Conservation (phyloP, 176 grass and related monocot species). For the Elaeis guineensis region DNA sequence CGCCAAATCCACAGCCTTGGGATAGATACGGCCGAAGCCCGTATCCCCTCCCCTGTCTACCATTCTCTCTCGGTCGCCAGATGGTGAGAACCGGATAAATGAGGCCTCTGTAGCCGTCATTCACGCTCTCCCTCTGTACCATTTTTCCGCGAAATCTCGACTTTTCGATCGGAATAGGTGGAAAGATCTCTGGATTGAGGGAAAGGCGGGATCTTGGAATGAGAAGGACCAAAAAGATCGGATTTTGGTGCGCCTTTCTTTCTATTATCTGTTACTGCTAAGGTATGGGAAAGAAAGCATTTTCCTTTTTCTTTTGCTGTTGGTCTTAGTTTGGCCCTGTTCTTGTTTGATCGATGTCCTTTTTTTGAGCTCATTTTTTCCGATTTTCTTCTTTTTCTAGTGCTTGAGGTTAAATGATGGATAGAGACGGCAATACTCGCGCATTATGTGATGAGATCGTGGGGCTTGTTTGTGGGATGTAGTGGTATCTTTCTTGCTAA, state of each 20-base stretch:
- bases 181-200: no score
- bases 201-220: not conserved
- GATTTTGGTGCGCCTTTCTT: conserved; percentile 2
- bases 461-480: not conserved
- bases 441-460: not conserved
- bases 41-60: no score
- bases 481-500: not conserved
- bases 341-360: conserved; percentile 1
- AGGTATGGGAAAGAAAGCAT: conserved; percentile 10
- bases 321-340: not conserved
- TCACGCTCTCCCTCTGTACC: no score
- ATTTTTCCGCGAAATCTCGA: no score
- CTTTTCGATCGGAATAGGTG: no score
- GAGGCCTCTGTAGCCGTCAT: no score
- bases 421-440: no score
- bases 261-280: conserved; percentile 5
- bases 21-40: no score
- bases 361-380: not conserved
- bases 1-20: conserved; percentile 10
- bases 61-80: no score
- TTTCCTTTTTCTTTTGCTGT: not conserved
- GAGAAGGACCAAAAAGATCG: not conserved
- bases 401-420: no score
- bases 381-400: no score
- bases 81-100: no score